Evolutionary conservation across 352 stramenopile species (phyloP), one percentile per base, ranked within the genome.

Genomic region (Globisporangium recalcitrans): DNA sequence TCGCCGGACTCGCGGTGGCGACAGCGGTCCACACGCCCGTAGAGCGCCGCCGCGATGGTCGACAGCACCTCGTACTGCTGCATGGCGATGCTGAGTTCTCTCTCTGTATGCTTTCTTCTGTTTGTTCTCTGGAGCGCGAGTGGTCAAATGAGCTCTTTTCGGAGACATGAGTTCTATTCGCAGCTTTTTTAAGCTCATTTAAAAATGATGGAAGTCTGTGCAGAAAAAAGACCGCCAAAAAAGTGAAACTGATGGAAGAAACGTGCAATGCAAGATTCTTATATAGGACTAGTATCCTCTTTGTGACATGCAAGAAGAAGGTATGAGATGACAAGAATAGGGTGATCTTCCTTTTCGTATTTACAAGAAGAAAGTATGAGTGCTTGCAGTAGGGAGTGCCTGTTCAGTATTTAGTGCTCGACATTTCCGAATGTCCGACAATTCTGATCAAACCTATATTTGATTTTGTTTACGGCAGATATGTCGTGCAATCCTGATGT

Each of bases 31-130:
- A 95, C 82, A 60, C 75, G 67, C 22, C 85, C 85, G 57, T 88
- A 95, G 29, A 95, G 77, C 60, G 85, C 83, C 1, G 74, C 69
- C 31, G 81, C 81, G 48, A 95, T 73, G 60, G 70, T 80, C 61
- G 75, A 72, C 14, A 91, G 65, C 40, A 74, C 65, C 62, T 91
- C 78, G 67, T 90, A 91, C 44, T 75, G 62, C 36, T 64, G 48
- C 59, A 64, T 64, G 10, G 13, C 13, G 44, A 10, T 42, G n/a
- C 14, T 58, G 2, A 13, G 5, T 36, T 13, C 8, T 9, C 0
- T 46, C 16, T 22, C 13, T 40, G 34, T 14, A 10, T 38, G 10
- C 31, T 32, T 52, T 42, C 1, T 21, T 38, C 19, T 36, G 26
- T 54, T 7, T 46, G 38, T 54, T 34, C 48, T 54, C n/a, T 0